phyloP scores from a whole-genome alignment of 78 protist species.

The Planoprotostelium fungivorum region DNA sequence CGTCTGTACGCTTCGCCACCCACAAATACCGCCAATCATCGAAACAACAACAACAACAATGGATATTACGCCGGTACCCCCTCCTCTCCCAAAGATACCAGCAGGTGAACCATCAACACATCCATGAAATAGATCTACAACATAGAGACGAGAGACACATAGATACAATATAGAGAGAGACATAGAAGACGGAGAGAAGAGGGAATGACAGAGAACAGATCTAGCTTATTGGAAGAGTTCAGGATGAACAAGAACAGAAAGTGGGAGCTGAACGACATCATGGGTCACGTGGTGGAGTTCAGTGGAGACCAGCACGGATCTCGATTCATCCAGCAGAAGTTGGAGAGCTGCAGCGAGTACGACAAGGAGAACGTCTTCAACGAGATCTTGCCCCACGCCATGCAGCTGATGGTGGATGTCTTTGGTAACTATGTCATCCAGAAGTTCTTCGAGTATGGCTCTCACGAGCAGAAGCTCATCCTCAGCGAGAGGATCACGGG shows the following conservation, averaged over 20 bases:
- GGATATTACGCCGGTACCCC: background rate
- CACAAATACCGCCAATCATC: too few species aligned
- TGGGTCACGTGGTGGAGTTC: slow-evolving; percentile 86
- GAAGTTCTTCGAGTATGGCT: slow-evolving; percentile 93
- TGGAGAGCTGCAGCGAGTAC: slow-evolving; percentile 70
- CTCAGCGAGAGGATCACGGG: slow-evolving; percentile 72
- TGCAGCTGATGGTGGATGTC: slow-evolving; percentile 89
- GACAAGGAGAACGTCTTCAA: slow-evolving; percentile 84
- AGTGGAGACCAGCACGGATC: slow-evolving; percentile 96
- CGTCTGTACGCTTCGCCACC: too few species aligned
- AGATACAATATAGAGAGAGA: too few species aligned
- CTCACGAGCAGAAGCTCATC: slow-evolving; percentile 52
- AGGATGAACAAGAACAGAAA: slow-evolving; percentile 43
- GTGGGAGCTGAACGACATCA: slow-evolving; percentile 60
- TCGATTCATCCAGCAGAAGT: slow-evolving; percentile 94
- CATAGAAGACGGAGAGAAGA: too few species aligned
- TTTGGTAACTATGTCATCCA: slow-evolving; percentile 99
- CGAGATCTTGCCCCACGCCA: slow-evolving; percentile 69
- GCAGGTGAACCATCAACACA: too few species aligned
- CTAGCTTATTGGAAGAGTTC: slow-evolving; percentile 53
- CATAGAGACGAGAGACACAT: too few species aligned
- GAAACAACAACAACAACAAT: background rate
- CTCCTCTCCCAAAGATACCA: background rate
- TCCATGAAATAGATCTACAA: too few species aligned
- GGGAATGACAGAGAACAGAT: slow-evolving; percentile 12